Evolutionary conservation across 352 stramenopile species (phyloP).

Genomic region (Pythium guiyangense): DNA sequence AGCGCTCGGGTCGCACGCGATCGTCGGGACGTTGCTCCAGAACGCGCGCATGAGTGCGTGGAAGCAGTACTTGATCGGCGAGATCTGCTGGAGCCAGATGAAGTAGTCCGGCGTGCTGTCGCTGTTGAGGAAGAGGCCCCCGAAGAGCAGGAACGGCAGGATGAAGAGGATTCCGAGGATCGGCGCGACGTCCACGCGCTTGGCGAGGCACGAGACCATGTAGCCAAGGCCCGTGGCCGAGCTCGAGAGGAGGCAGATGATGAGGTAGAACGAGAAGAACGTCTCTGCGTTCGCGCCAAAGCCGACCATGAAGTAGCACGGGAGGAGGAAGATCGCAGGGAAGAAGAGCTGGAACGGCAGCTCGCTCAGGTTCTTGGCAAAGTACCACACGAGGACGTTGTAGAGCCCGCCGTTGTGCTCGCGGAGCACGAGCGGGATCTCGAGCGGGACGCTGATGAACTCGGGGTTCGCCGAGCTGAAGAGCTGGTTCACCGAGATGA

Average conservation of each 20-base stretch:
- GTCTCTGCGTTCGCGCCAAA: constrained; percentile 25
- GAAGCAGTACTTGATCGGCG: constrained; percentile 35
- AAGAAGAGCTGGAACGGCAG: constrained; percentile 30
- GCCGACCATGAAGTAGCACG: constrained; percentile 37
- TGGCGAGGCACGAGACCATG: constrained; percentile 26
- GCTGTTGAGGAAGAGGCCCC: constrained; percentile 31
- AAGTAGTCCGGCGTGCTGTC: constrained; percentile 26
- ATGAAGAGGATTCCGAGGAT: constrained; percentile 28
- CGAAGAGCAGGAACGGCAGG: constrained; percentile 30
- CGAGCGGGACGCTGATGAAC: constrained; percentile 27
- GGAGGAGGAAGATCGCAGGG: constrained; percentile 23
- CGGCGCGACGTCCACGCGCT: constrained; percentile 23
- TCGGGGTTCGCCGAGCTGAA: constrained; percentile 25
- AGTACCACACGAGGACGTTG: constrained; percentile 28
- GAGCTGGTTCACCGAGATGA: constrained; percentile 30
- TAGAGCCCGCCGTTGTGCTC: constrained; percentile 33
- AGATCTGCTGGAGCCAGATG: constrained; percentile 30
- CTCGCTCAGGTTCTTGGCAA: constrained; percentile 37
- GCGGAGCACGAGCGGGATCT: constrained; percentile 31
- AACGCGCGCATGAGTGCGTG: constrained; percentile 31
- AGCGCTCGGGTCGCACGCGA: constrained; percentile 16
- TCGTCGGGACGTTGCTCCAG: constrained; percentile 20
- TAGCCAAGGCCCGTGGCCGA: constrained; percentile 22
- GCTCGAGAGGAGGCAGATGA: constrained; percentile 21
- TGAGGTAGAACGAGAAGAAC: constrained; percentile 30